phyloP scores from a whole-genome alignment of 805 yeast species.

The Candida ovalis region DNA sequence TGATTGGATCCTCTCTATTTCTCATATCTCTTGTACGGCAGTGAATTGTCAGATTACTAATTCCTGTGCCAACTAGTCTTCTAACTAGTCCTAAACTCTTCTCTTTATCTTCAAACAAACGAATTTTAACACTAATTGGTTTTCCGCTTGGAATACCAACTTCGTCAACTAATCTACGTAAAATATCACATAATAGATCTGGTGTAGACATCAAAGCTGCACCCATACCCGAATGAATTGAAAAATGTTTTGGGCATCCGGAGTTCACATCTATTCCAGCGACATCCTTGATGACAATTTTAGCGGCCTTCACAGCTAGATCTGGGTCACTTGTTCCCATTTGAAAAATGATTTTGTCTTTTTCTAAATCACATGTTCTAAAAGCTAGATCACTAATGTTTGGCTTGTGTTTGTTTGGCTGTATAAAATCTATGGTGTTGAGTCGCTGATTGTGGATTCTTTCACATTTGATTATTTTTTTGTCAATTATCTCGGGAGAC shows the following conservation, averaged over 20 bases:
- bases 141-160: conserved; percentile 76
- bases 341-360: conserved; percentile 75
- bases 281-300: conserved; percentile 76
- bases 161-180: conserved; percentile 63
- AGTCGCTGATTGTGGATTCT: conserved; percentile 55
- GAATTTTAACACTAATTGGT: conserved; percentile 87
- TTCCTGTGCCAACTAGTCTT: conserved; percentile 69
- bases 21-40: conserved; percentile 90
- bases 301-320: conserved; percentile 85
- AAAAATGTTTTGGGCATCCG: conserved; percentile 96
- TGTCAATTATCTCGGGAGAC: conserved; percentile 94
- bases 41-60: conserved; percentile 81
- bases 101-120: conserved; percentile 64
- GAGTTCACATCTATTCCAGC: conserved; percentile 92
- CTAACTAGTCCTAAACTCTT: conserved; percentile 58
- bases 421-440: conserved; percentile 58
- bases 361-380: conserved; percentile 62
- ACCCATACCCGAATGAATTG: conserved; percentile 96
- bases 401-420: conserved; percentile 38
- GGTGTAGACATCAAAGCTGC: conserved; percentile 87
- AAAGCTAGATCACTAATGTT: conserved; percentile 54
- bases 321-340: conserved; percentile 84
- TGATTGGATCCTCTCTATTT: conserved; percentile 74
- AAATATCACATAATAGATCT: conserved; percentile 66
- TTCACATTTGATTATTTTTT: conserved; percentile 67